Conservation (phyloP, 768 basidiomycete genomes). For the Kwoniella sp. region DNA sequence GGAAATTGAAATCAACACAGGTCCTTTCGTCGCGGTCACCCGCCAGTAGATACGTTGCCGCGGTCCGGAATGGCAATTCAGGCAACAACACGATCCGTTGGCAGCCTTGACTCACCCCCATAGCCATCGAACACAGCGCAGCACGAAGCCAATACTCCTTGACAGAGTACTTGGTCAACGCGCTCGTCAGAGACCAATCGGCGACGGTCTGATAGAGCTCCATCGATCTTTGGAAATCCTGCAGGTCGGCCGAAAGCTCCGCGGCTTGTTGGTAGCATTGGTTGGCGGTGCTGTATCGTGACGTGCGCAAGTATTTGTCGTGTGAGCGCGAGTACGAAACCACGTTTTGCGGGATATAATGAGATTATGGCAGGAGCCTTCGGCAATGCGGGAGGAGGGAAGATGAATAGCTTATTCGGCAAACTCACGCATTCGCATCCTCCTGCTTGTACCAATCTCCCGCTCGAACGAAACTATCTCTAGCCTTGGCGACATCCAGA, state of each 20-base stretch:
- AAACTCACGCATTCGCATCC: conserved; percentile 86
- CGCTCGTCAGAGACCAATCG: conserved; percentile 72
- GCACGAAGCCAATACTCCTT: conserved; percentile 96
- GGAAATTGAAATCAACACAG: no score
- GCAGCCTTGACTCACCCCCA: conserved; percentile 72
- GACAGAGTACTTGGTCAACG: conserved; percentile 95
- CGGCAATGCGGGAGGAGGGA: no score
- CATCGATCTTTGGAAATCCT: conserved; percentile 82
- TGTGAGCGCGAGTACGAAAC: no score
- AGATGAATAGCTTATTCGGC: not conserved
- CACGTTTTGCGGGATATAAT: no score
- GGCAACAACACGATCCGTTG: not conserved
- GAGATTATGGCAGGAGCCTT: no score
- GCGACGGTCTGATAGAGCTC: conserved; percentile 88
- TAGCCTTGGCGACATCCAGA: conserved; percentile 69
- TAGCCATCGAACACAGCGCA: conserved; percentile 82
- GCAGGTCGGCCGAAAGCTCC: conserved; percentile 86
- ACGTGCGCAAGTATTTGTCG: no score
- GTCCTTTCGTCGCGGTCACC: no score
- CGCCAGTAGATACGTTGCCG: no score
- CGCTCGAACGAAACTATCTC: conserved; percentile 86
- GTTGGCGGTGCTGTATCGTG: conserved; percentile 77
- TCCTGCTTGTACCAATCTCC: conserved; percentile 98
- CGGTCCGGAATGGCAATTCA: no score
- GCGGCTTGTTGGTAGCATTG: conserved; percentile 95